Base-by-base conservation (phyloP, 768 basidiomycete genomes). In the Pleurotus sapidus region DNA sequence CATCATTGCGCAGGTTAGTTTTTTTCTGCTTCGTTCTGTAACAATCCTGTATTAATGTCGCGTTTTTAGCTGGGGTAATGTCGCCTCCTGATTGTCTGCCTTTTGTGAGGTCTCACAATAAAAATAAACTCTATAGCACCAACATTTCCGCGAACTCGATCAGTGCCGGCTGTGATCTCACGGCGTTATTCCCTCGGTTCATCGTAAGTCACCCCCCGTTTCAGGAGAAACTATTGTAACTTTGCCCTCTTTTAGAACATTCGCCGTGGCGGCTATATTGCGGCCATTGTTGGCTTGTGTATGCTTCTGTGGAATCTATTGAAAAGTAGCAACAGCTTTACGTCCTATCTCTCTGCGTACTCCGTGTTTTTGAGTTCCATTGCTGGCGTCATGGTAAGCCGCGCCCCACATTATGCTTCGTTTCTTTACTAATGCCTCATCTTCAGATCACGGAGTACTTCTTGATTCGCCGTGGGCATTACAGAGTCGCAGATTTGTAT, bases 81-180 rank as follows among this genome's bases (percentile, higher is more conserved):
- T 47, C 34, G 45, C 42, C 40, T 38, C 46, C 43, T 46, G 18
- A 27, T 24, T 40, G 38, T 34, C 11, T 40, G 7, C 9, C 34
- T 46, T 37, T 45, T 49, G 9, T 45, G 42, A 55, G 42, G 53
- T 56, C 60, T 24, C 42, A 45, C 20, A 45, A 45, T n/a, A 17
- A 49, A 20, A 46, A 55, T 40, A 48, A 17, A 59, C 55, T 55
- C 54, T 56, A 57, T 61, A 87, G 86, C 15, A 89, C 88, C 27
- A 92, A 90, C 68, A 88, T 90, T 64, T 87, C 89, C 8, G 91
- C 90, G 27, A 93, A 93, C 72, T 86, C 88, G 4, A 83, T 93
- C 65, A 88, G 85, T 45, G 90, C 91, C 3, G 90, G 92, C 12
- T 91, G 89, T 65, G 91, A 93, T 68, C 70, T 93, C 62, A 93